Conservation (phyloP, 2,329 filamentous ascomycete species). For the Cercospora janseana region DNA sequence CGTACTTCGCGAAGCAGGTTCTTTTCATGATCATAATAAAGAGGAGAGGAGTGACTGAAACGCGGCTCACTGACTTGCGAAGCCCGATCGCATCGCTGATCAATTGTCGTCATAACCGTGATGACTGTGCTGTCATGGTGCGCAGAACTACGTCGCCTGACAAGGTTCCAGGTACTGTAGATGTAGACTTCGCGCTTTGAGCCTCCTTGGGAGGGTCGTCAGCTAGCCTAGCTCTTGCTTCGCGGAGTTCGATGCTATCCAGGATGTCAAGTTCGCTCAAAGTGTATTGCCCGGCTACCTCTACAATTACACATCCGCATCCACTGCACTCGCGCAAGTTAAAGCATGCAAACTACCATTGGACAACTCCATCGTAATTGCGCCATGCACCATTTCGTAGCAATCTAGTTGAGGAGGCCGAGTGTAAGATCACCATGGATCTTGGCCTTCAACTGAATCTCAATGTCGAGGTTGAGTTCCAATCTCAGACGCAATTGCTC, state of each 20-base stretch:
- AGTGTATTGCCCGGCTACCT: background rate
- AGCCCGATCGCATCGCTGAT: constrained; percentile 4
- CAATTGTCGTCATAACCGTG: constrained; percentile 17
- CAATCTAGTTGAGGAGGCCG: constrained; percentile 45
- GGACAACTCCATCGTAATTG: background rate
- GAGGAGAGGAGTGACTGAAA: no score
- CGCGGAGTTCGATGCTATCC: background rate
- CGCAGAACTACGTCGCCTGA: no score
- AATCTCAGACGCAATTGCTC: constrained; percentile 57
- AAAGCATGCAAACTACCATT: constrained; percentile 1
- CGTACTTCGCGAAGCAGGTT: no score
- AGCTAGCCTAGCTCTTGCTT: no score
- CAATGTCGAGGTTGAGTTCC: constrained; percentile 62
- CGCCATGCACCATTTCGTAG: constrained; percentile 3
- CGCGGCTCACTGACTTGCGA: no score
- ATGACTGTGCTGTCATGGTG: no score
- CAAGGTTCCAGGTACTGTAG: background rate
- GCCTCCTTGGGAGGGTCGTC: no score
- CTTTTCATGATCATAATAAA: no score
- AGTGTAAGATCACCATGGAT: constrained; percentile 64
- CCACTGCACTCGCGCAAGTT: background rate
- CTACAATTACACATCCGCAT: background rate
- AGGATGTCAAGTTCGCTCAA: background rate
- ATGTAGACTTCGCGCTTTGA: no score
- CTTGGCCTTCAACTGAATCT: constrained; percentile 63